These are phyloP conservation scores for Epichloe scottii DNA, from an alignment of 2,329 filamentous ascomycete species.

Conservation along the genomic window DNA sequence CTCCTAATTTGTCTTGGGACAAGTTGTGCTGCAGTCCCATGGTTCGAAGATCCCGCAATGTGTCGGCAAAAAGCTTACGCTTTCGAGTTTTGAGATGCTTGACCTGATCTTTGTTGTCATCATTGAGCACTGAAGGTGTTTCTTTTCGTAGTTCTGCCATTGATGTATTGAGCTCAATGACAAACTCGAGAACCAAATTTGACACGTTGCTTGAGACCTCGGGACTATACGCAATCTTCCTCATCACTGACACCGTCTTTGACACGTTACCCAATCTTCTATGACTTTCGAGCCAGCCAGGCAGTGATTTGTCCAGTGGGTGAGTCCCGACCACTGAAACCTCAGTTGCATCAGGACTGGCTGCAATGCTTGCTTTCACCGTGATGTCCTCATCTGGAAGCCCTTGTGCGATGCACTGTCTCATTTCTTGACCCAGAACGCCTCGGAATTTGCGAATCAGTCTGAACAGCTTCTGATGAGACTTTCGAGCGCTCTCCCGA, in stretches of 20 bases:
- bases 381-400: conserved; percentile 37
- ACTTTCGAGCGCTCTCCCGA: conserved; percentile 77
- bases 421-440: conserved; percentile 65
- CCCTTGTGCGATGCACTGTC: conserved; percentile 46
- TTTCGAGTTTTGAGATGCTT: conserved; percentile 89
- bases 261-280: conserved; percentile 58
- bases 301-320: conserved; percentile 15
- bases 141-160: conserved; percentile 68
- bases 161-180: conserved; percentile 53
- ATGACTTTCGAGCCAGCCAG: conserved; percentile 33
- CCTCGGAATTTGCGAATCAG: conserved; percentile 81
- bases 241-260: conserved; percentile 65
- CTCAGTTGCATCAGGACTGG: conserved; percentile 1
- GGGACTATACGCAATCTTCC: conserved; percentile 42
- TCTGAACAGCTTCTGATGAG: conserved; percentile 85
- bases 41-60: conserved; percentile 64
- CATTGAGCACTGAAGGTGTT: conserved; percentile 67
- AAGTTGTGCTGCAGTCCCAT: conserved; percentile 89
- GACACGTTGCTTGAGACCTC: conserved; percentile 41
- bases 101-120: conserved; percentile 73
- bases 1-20: conserved; percentile 56
- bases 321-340: conserved; percentile 10
- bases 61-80: conserved; percentile 80
- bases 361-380: conserved; percentile 1
- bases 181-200: conserved; percentile 51